Evolutionary conservation across 805 yeast species (phyloP), one percentile per base, ranked within the genome.

Genomic region (Scheffersomyces coipomensis): DNA sequence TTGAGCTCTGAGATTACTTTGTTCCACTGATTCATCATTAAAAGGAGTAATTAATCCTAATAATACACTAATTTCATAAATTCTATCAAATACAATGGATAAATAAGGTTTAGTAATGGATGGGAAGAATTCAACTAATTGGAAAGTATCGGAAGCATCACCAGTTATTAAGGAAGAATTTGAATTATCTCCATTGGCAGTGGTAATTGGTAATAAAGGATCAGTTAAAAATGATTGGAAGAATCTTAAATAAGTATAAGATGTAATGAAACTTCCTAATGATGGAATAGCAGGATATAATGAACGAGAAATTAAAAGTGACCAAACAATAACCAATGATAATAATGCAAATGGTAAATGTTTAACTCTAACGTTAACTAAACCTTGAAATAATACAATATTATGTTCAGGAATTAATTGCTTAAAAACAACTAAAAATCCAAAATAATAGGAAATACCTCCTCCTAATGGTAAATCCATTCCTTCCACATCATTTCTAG

Each of bases 121-220:
- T 1, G 97, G 97, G 78, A 90, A 90, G 58, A 90, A 88, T 51
- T 84, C 83, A 23, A 83, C 81, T 45, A 90, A 72, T 39, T 86
- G 81, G 68, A 90, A 90, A 1, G 91, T 85, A 49, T 90, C 97
- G 0, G 93, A 82, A 0, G 97, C 95, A 59, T 89, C 97, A 27
- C 97, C 97, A 19, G 75, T 60, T 9, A 81, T 63, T 18, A 71
- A 56, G 16, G 55, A 37, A 25, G 55, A 48, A 39, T 56, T 48
- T 4, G 57, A 23, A 10, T 47, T 44, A 19, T 53, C 58, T n/a
- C 56, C 59, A 31, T 42, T 46, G 25, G 61, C 56, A 48, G 71
- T 41, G 8, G 71, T 58, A 21, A 66, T 51, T 11, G 85, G 82
- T 43, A 82, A 63, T n/a, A 71, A 57, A 32, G 79, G 81, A 39